phyloP scores from a whole-genome alignment of 257 asterid species.

The Ligustrum vulgare region DNA sequence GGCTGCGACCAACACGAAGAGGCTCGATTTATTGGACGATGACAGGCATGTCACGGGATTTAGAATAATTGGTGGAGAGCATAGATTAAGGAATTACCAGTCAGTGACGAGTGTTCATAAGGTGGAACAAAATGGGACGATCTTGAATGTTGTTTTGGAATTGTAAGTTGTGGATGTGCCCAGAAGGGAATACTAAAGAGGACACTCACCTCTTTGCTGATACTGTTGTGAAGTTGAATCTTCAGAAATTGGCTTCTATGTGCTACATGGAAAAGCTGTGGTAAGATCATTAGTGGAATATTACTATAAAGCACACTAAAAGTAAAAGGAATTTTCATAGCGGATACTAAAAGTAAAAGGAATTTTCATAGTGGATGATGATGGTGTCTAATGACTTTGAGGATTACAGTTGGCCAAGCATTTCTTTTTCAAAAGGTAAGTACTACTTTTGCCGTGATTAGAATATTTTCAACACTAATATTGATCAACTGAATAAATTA shows the following conservation, averaged over 20 bases:
- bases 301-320: too few relatives aligned
- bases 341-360: too few relatives aligned
- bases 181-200: slow-evolving; percentile 90
- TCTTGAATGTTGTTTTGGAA: slow-evolving; percentile 64
- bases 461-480: too few relatives aligned
- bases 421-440: too few relatives aligned
- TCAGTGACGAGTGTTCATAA: slow-evolving; percentile 76
- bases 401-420: too few relatives aligned
- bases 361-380: too few relatives aligned
- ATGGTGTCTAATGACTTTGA: too few relatives aligned
- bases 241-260: slow-evolving; percentile 73
- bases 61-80: slow-evolving; percentile 84
- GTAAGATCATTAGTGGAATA: too few relatives aligned
- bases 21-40: slow-evolving; percentile 80
- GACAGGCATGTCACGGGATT: slow-evolving; percentile 74
- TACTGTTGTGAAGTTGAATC: slow-evolving; percentile 75
- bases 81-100: slow-evolving; percentile 65
- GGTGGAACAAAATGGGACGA: slow-evolving; percentile 41
- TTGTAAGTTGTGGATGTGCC: slow-evolving; percentile 83
- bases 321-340: too few relatives aligned
- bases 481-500: too few relatives aligned
- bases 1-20: slow-evolving; percentile 83
- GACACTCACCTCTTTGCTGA: slow-evolving; percentile 87
- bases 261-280: too few relatives aligned
- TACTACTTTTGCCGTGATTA: too few relatives aligned